These are phyloP conservation scores for Talaromyces verruculosus DNA, from an alignment of 2,329 filamentous ascomycete species.

Conservation along the genomic window DNA sequence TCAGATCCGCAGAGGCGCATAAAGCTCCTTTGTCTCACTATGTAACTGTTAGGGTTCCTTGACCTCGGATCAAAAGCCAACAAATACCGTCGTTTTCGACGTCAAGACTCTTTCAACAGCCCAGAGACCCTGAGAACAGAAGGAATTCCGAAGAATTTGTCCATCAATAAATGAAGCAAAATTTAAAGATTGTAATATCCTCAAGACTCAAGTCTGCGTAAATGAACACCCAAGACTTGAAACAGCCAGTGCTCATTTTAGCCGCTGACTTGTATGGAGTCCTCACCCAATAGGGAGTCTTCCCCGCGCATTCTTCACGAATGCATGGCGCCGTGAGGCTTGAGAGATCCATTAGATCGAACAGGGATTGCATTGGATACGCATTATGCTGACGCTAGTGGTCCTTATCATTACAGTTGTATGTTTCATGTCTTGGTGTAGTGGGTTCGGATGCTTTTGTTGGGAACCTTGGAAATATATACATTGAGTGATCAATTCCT, in stretches of 20 bases:
- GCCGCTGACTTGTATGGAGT: slow-evolving; percentile 7
- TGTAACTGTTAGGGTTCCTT: slow-evolving; percentile 4
- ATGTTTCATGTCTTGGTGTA: slow-evolving; percentile 1
- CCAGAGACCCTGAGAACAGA: neutral
- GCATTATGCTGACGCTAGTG: neutral
- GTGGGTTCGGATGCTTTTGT: no score
- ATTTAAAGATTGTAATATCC: neutral
- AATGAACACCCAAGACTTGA: slow-evolving; percentile 3
- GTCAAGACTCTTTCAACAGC: neutral
- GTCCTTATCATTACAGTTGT: neutral
- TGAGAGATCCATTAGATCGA: neutral
- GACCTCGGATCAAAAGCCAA: neutral
- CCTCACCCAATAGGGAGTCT: neutral
- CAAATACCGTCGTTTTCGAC: neutral
- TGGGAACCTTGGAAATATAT: neutral
- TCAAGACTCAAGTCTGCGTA: neutral
- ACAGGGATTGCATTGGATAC: slow-evolving; percentile 1
- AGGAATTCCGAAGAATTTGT: neutral
- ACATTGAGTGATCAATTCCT: no score
- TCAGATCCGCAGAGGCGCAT: neutral
- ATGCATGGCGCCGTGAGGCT: neutral
- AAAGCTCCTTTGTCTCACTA: slow-evolving; percentile 9
- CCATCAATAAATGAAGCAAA: neutral
- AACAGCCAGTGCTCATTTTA: slow-evolving; percentile 7
- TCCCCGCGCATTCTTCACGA: slow-evolving; percentile 1